Evolutionary conservation across 2,329 filamentous ascomycete genomes (phyloP).

Genomic region (Pezicula radicicola): DNA sequence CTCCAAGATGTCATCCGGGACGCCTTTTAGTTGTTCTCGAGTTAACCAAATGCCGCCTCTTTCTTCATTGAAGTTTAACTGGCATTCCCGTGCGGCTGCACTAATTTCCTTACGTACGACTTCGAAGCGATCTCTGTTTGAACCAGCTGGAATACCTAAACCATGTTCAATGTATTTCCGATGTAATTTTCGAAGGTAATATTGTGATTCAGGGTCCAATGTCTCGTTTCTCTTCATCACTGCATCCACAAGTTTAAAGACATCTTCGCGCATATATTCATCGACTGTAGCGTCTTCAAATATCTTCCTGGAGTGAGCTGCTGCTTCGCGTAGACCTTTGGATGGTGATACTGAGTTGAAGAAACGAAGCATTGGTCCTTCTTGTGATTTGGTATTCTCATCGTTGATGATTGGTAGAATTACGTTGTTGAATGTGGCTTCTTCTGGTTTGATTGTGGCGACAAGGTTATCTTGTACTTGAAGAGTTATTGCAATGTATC

Average conservation of each 20-base stretch:
- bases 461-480: neutral
- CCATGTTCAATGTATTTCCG: neutral
- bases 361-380: neutral
- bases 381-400: neutral
- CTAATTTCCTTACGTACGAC: neutral
- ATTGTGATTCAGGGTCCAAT: neutral
- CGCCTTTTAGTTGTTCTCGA: constrained; percentile 41
- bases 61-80: neutral
- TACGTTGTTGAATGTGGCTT: neutral
- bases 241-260: neutral
- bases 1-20: constrained; percentile 44
- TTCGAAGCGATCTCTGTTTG: neutral
- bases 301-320: neutral
- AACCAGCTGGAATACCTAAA: neutral
- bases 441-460: neutral
- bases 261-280: neutral
- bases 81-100: neutral
- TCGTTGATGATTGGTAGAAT: neutral
- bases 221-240: neutral
- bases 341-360: neutral
- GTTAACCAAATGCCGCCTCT: constrained; percentile 49
- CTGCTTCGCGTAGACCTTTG: neutral
- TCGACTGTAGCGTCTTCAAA: neutral
- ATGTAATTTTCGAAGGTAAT: neutral
- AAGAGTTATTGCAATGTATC: neutral